Percentiles rank a stretch among this genome's conserved stretches.
Conservation (phyloP, 2,329 filamentous ascomycete genomes). For the Trichoderma citrinoviride region DNA sequence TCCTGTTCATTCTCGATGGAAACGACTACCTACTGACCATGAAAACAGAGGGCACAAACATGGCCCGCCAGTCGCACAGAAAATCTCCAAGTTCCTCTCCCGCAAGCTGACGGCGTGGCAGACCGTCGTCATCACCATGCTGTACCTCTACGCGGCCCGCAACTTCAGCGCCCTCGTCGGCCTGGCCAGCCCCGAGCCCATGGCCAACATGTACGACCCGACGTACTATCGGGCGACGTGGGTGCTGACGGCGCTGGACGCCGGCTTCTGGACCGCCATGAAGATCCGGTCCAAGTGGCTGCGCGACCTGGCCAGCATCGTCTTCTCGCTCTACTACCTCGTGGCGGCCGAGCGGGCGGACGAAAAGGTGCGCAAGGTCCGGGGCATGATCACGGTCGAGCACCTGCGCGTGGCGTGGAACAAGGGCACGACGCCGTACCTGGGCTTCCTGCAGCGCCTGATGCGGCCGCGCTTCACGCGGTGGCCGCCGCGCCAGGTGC, state of each 20-base stretch:
- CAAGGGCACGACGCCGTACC: slow-evolving; percentile 84
- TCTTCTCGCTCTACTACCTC: slow-evolving; percentile 88
- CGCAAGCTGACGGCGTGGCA: slow-evolving; percentile 82
- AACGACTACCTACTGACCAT: neutral
- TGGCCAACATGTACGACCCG: slow-evolving; percentile 89
- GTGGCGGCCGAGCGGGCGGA: slow-evolving; percentile 91
- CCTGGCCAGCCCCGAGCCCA: slow-evolving; percentile 86
- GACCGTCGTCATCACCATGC: slow-evolving; percentile 78
- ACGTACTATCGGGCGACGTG: slow-evolving; percentile 96
- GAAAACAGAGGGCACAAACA: slow-evolving; percentile 71
- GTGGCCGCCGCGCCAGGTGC: slow-evolving; percentile 77
- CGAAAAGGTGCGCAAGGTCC: slow-evolving; percentile 90
- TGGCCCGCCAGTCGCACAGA: slow-evolving; percentile 75
- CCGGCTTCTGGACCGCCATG: slow-evolving; percentile 99
- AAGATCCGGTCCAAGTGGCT: slow-evolving; percentile 75
- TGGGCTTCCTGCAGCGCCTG: slow-evolving; percentile 68
- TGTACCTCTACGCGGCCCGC: slow-evolving; percentile 85
- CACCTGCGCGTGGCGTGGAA: slow-evolving; percentile 94
- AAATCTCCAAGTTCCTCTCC: slow-evolving; percentile 69
- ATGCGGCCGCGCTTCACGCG: slow-evolving; percentile 75
- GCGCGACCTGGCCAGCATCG: slow-evolving; percentile 75
- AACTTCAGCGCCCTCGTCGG: slow-evolving; percentile 93
- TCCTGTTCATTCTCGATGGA: neutral
- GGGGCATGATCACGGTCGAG: slow-evolving; percentile 82
- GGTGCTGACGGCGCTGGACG: slow-evolving; percentile 91